Conservation (phyloP, 257 asterid genomes). For the Ajuga chamaepitys region DNA sequence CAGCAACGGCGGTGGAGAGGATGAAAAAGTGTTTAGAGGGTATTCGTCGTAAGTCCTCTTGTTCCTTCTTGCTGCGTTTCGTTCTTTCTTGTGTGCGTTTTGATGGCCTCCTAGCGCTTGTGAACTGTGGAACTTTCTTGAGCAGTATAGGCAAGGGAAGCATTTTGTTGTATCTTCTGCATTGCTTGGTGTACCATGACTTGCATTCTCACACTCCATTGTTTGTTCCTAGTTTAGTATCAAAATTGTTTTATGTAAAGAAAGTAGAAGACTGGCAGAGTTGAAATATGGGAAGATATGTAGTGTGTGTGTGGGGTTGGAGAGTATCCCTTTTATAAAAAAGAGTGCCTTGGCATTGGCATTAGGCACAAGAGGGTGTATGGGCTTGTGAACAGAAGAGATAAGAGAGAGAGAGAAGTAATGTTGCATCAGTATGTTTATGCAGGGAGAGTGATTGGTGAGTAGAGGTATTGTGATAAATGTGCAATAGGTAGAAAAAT, state of each 20-base stretch:
- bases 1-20: slow-evolving; percentile 37
- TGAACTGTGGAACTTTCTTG: slow-evolving; percentile 79
- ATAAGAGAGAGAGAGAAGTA: slow-evolving; percentile 12
- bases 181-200: slow-evolving; percentile 14
- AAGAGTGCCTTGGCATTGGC: slow-evolving; percentile 17
- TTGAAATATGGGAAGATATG: background rate
- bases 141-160: slow-evolving; percentile 73
- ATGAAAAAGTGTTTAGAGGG: background rate
- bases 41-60: slow-evolving; percentile 15
- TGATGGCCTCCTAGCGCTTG: slow-evolving; percentile 97
- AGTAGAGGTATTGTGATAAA: background rate
- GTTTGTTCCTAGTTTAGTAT: background rate
- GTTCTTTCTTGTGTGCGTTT: slow-evolving; percentile 91
- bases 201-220: slow-evolving; percentile 45
- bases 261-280: too few species aligned
- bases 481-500: background rate
- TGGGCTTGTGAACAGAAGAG: slow-evolving; percentile 12
- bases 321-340: slow-evolving; percentile 9
- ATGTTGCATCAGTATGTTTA: slow-evolving; percentile 14
- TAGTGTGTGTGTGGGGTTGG: background rate
- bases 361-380: slow-evolving; percentile 10
- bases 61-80: slow-evolving; percentile 65
- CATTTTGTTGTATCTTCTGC: slow-evolving; percentile 45
- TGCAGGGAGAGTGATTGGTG: slow-evolving; percentile 32
- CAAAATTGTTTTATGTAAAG: too few species aligned